Evolutionary conservation across 2,329 filamentous ascomycete genomes (phyloP), one percentile per base, ranked within the genome.

Genomic region (Pyrenophora tritici-repentis): DNA sequence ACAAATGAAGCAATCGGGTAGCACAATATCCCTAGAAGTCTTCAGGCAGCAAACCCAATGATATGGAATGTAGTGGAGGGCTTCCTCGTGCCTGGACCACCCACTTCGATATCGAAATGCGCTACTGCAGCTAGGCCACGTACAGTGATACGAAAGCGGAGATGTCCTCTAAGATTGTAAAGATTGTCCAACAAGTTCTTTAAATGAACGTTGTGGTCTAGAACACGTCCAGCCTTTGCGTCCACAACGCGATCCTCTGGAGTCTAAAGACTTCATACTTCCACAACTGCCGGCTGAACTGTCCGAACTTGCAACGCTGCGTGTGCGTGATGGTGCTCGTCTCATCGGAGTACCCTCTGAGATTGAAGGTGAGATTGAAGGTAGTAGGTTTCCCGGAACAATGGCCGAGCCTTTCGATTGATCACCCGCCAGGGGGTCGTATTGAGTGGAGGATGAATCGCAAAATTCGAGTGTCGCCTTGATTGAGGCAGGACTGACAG

Each of bases 11-110:
- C 50, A 53, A 4, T 26, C 3, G 2, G 34, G 18, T 1, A 48
- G 13, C 4, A n/a, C 5, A 13, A 20, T 9, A 9, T 8, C 5
- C 4, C 5, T 6, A 5, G 14, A 4, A 17, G 6, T 4, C 3
- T 26, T 20, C 4, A 34, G n/a, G 24, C 40, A 47, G 12, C 56
- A 58, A 3, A 53, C 29, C 56, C 56, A 58, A 6, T 40, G 33
- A 35, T 53, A 49, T 1, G 52, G 56, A 10, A 20, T 43, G 17
- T 58, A 39, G 14, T 56, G 56, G 1, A 49, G n/a, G 1, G 53
- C 53, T 17, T 49, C 37, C n/a, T 58, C 56, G 14, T 58, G 56
- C 1, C 53, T 46, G 0, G 24, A 29, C 56, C 56, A 58, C 6
- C 35, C 49, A 13, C 17, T 51, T 1, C 35, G 24, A 34, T 33